Conservation (phyloP, 1,284 basidiomycete genomes). For the Polyporus tsugae region DNA sequence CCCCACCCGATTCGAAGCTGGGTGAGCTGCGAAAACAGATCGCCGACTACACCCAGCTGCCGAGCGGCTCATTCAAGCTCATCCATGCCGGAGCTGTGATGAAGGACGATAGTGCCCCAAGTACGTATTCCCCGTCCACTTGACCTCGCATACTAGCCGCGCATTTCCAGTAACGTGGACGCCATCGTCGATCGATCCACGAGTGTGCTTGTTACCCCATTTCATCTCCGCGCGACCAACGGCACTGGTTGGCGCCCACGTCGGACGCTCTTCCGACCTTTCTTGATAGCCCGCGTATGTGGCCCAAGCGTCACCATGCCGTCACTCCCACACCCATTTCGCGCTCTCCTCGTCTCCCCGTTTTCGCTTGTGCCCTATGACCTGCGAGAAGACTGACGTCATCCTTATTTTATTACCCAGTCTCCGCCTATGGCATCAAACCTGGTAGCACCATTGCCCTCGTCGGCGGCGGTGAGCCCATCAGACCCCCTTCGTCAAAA, state of each 20-base stretch:
- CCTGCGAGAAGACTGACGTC: slow-evolving; percentile 26
- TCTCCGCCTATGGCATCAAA: slow-evolving; percentile 70
- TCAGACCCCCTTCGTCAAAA: slow-evolving; percentile 36
- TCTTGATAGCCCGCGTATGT: slow-evolving; percentile 21
- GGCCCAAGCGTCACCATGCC: slow-evolving; percentile 21
- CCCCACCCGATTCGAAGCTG: slow-evolving; percentile 62
- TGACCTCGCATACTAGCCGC: slow-evolving; percentile 14
- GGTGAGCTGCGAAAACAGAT: slow-evolving; percentile 60
- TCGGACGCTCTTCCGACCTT: slow-evolving; percentile 24
- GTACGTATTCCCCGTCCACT: slow-evolving; percentile 49
- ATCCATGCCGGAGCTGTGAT: slow-evolving; percentile 82
- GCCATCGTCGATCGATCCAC: slow-evolving; percentile 26
- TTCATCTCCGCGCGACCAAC: slow-evolving; percentile 25
- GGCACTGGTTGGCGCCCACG: slow-evolving; percentile 21
- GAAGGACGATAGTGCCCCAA: slow-evolving; percentile 75
- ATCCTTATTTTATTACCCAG: slow-evolving; percentile 44
- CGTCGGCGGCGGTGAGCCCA: slow-evolving; percentile 53
- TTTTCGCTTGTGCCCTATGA: slow-evolving; percentile 17
- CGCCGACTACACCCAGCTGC: slow-evolving; percentile 72
- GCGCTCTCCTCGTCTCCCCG: neutral
- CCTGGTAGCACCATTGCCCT: slow-evolving; percentile 69
- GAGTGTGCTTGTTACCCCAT: slow-evolving; percentile 15
- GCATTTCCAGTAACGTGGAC: slow-evolving; percentile 13
- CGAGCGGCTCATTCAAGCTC: slow-evolving; percentile 73
- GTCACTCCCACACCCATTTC: slow-evolving; percentile 23